These are phyloP conservation scores for Monascus purpureus DNA, from an alignment of 495 filamentous ascomycete species.

Conservation along the genomic window DNA sequence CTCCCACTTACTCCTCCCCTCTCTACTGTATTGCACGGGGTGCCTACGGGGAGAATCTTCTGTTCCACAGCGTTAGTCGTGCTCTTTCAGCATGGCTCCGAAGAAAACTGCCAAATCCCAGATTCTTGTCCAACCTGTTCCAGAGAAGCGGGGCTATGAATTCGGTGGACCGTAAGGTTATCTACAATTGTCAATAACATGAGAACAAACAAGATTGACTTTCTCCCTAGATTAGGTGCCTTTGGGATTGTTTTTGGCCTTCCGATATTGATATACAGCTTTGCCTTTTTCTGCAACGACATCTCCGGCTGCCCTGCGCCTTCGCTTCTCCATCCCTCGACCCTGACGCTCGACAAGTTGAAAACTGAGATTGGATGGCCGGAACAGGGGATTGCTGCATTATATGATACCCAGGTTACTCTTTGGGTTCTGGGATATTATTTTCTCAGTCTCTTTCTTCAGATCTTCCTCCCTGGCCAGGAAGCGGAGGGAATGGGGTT, in stretches of 20 bases:
- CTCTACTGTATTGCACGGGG: too few species aligned
- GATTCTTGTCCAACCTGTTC: constrained; percentile 22
- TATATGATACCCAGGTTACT: constrained; percentile 44
- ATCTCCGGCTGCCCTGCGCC: constrained; percentile 81
- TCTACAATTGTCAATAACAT: constrained; percentile 2
- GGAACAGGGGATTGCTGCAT: constrained; percentile 45
- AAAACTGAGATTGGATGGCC: constrained; percentile 75
- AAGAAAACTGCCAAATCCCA: constrained; percentile 13
- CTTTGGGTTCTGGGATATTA: constrained; percentile 67
- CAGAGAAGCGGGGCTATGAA: constrained; percentile 53
- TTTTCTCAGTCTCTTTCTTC: constrained; percentile 55
- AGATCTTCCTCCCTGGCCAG: constrained; percentile 65
- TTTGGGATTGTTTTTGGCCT: constrained; percentile 61
- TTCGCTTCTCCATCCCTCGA: constrained; percentile 63
- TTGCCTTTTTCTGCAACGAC: constrained; percentile 84
- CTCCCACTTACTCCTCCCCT: too few species aligned
- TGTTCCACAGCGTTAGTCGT: too few species aligned
- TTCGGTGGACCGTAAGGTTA: constrained; percentile 75
- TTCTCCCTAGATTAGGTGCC: constrained; percentile 50
- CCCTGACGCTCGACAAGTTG: constrained; percentile 52
- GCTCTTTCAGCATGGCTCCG: constrained; percentile 19
- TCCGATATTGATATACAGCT: constrained; percentile 57
- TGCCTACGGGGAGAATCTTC: too few species aligned
- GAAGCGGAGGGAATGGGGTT: constrained; percentile 57
- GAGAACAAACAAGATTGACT: constrained; percentile 2